Evolutionary conservation across 148 eudicot genomes (phyloP), one percentile per base, ranked within the genome.

Genomic region (Simmondsia chinensis): DNA sequence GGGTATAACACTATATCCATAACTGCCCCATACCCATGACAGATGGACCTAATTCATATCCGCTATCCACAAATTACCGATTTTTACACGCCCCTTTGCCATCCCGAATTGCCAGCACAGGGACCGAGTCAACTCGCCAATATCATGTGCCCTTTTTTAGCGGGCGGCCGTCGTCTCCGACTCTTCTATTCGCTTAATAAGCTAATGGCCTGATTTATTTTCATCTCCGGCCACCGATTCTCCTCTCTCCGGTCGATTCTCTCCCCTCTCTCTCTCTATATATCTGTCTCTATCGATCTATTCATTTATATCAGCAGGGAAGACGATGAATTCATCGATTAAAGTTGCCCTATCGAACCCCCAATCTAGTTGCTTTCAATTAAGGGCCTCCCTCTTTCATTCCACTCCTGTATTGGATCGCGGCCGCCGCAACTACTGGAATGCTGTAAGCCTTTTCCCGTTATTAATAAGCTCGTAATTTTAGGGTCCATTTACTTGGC

Each of bases 361-460:
- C 17, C 45, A 49, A 39, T 45, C 56, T 12, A 52, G 44, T 38
- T 67, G 66, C 10, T 71, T 66, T 39, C 64, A 74, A 18, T n/a
- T 77, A 2, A 63, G 52, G 59, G 35, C 70, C 9, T 60, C 72
- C 11, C 62, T 73, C 20, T 87, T 87, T 28, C 96, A 82, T 71
- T 74, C 84, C 16, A 73, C 82, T 33, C 63, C 93, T 31, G 46
- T 65, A 52, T 63, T 75, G 41, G 84, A 79, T 25, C 79, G 96
- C 19, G 71, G 53, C 38, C 77, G 84, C 8, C 84, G 87, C 36
- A 66, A 69, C 64, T 42, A 56, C 33, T 71, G 84, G 84, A 70
- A 66, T 34, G 30, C 58, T 44, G 89, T 76, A 30, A 57, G 80
- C 50, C 43, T 35, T 35, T 33, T 54, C 22, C 31, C 28, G 33